Percentiles rank a stretch among this genome's conserved stretches.
These are phyloP conservation scores for Spiromastix sp. DNA, from an alignment of 2,329 filamentous ascomycete species.

Conservation along the genomic window DNA sequence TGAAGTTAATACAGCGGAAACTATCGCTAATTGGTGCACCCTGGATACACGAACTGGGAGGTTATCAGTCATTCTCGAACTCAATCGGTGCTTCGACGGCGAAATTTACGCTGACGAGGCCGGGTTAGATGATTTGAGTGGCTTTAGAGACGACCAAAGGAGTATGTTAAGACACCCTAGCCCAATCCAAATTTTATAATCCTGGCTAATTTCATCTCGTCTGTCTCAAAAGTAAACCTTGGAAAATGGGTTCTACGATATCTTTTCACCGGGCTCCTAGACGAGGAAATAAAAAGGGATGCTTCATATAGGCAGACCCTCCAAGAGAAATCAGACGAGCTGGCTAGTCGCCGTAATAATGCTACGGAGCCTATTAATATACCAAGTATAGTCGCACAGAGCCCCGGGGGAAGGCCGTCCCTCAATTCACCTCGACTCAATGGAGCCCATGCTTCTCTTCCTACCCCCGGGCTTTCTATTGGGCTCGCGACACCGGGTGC, in stretches of 20 bases:
- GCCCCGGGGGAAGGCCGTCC: conserved; percentile 1
- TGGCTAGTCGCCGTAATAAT: conserved; percentile 44
- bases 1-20: conserved; percentile 77
- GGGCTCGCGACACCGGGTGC: conserved; percentile 59
- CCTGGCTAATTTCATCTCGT: not conserved
- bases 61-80: conserved; percentile 80
- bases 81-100: conserved; percentile 93
- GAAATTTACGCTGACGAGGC: conserved; percentile 95
- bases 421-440: conserved; percentile 51
- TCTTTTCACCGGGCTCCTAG: conserved; percentile 77
- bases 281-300: conserved; percentile 81
- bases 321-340: conserved; percentile 52
- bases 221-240: conserved; percentile 59
- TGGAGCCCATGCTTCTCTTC: conserved; percentile 49
- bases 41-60: conserved; percentile 89
- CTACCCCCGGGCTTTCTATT: conserved; percentile 69
- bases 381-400: conserved; percentile 23
- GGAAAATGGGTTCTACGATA: conserved; percentile 95
- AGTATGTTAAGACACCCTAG: conserved; percentile 45
- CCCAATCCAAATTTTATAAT: not conserved
- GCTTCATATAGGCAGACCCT: conserved; percentile 60
- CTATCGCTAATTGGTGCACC: conserved; percentile 90
- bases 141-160: conserved; percentile 86
- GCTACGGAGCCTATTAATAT: conserved; percentile 53
- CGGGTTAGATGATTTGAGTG: conserved; percentile 58